Base-by-base conservation (phyloP, 805 yeast genomes). In the Candida pseudoglaebosa region DNA sequence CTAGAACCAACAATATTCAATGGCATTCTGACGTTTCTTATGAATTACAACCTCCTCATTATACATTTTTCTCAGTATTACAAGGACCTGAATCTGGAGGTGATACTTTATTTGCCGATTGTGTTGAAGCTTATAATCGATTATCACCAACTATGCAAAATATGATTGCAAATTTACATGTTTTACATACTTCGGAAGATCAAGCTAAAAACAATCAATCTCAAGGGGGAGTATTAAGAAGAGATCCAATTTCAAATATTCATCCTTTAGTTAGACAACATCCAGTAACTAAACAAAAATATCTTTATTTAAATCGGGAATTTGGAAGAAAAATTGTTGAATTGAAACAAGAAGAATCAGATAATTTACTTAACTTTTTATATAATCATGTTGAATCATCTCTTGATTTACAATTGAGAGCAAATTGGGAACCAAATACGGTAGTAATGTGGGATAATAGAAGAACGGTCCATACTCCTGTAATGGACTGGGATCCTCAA, bases 11-110 rank as follows among this genome's bases (percentile, higher is more conserved):
- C 41, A 53, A 53, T 34, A 57, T 61, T n/a, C 56, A 49, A 20
- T 62, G 67, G 67, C 69, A 62, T 46, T 57, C 66, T 4, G 69
- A 62, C 34, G 56, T 61, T 24, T 56, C 65, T 15, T 62, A 60
- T 45, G 66, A 63, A 43, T 55, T 57, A 39, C 66, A 62, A 37
- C 63, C 63, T 5, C 60, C 64, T 5, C 66, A 65, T 16, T 44
- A 54, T 16, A 61, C 67, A 1, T 58, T 62, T 34, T 62, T 62
- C 43, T 47, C 62, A 3, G 64, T 61, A 4, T 49, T 61, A 24
- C 65, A 62, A 35, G 64, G 66, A 2, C 67, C 68, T 16, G 66
- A 58, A 5, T 43, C 57, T 8, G 67, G 67, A 13, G 68, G 68
- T 24, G 68, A 62, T 40, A 62, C 68, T 16, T 50, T 62, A 34